Evolutionary conservation across 2,329 filamentous ascomycete species (phyloP), one percentile per base, ranked within the genome.

Genomic region (Xylariaceae sp.): DNA sequence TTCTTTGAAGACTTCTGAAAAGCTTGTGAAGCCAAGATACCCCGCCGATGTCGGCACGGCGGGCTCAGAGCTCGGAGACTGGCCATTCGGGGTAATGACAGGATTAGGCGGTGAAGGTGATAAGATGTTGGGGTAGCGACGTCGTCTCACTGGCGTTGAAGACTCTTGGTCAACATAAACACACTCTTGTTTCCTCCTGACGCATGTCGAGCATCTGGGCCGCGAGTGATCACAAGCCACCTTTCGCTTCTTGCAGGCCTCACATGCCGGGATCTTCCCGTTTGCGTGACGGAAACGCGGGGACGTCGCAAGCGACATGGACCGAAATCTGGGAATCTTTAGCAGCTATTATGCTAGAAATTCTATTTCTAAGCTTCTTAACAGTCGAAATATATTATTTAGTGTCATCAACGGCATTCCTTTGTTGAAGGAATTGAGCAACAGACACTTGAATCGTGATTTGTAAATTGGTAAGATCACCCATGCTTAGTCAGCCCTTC

Each of bases 1-100:
- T 21, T 71, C 69, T n/a, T 68, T 64, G 38, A 67, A 67, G 11
- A 71, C 65, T 16, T 62, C 59, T 39, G 59, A 66, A 47, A 69
- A 68, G 41, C 67, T 71, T 3, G 67, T 71, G 50, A 65, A 70
- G 40, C 70, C 70, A 10, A 73, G 59, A 54, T 71, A 73, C 23
- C 36, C 36, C 6, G 36, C 1, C 69, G 70, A 34, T 57, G 48
- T 20, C 53, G 27, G 54, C 45, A 37, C 33, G 16, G 36, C 5
- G n/a, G n/a, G n/a, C 6, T 38, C 36, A 3, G 36, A 21, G 16
- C 36, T 38, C 19, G 16, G 21, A 20, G 36, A 11, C 19, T 38
- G 16, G 5, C 19, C 8, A 22, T 5, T 21, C 22, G 19, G 8
- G 14, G 36, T 21, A 3, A n/a, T 7, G 36, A 20, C 6, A n/a